Percentiles rank a stretch among this genome's conserved stretches.
phyloP scores from a whole-genome alignment of 352 stramenopile species.

The Blastocystis sp. region DNA sequence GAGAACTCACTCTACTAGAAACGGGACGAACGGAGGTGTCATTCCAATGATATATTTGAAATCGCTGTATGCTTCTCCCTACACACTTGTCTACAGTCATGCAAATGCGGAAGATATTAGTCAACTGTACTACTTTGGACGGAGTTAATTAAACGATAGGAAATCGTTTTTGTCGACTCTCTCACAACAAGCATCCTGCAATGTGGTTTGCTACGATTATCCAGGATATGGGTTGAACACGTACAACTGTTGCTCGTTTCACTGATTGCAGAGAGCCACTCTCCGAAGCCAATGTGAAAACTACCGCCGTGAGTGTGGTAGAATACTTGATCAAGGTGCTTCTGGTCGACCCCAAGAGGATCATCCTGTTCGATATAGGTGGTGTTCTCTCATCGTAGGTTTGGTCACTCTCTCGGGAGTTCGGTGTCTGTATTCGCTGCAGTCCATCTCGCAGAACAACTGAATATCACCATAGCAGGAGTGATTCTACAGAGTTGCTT shows the following conservation, averaged over 20 bases:
- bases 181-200: not conserved
- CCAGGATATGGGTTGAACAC: constrained; percentile 13
- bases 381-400: not conserved
- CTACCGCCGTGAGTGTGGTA: not conserved
- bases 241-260: not conserved
- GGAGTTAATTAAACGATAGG: not conserved
- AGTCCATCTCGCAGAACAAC: not conserved
- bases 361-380: not conserved
- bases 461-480: not conserved
- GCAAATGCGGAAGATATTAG: constrained; percentile 51
- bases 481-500: constrained; percentile 51
- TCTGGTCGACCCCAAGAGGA: not conserved
- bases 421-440: not conserved
- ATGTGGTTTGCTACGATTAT: constrained; percentile 40
- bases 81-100: constrained; percentile 25
- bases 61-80: not conserved
- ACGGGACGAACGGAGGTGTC: not conserved
- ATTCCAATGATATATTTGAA: constrained; percentile 33
- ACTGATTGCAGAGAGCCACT: not conserved
- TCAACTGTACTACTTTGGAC: not conserved
- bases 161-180: not conserved
- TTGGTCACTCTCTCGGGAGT: constrained; percentile 51
- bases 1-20: not conserved
- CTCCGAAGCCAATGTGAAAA: not conserved
- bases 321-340: constrained; percentile 35